These are phyloP conservation scores for Rosa rugosa DNA, from an alignment of 306 rosid species.

Conservation along the genomic window DNA sequence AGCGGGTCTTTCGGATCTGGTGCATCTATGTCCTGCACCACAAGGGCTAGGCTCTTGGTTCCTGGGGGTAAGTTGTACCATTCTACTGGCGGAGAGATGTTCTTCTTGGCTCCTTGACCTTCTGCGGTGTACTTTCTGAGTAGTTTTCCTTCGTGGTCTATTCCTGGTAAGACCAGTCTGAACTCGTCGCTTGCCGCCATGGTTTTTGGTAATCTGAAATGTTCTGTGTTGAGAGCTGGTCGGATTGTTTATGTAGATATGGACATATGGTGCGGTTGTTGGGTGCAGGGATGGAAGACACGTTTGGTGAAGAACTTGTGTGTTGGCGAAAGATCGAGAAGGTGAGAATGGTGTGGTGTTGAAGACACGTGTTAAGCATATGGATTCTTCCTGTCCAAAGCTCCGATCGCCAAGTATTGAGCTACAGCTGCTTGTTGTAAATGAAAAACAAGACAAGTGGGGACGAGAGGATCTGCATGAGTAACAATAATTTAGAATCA, in stretches of 20 bases:
- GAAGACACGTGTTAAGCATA: background rate
- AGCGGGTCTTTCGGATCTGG: conserved; percentile 55
- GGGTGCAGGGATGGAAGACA: background rate
- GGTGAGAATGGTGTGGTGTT: background rate
- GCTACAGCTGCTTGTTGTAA: background rate
- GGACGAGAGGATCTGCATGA: too few species aligned
- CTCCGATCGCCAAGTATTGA: too few species aligned
- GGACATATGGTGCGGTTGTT: background rate
- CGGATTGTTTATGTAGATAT: background rate
- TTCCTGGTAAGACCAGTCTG: conserved; percentile 52
- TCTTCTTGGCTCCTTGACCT: conserved; percentile 77
- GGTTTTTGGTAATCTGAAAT: background rate
- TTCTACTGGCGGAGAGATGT: conserved; percentile 80
- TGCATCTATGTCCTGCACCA: conserved; percentile 80
- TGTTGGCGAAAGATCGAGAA: background rate
- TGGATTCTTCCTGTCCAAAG: background rate
- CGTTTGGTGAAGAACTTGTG: background rate
- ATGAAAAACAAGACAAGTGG: too few species aligned
- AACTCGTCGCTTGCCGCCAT: conserved; percentile 53
- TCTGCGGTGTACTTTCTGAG: conserved; percentile 64
- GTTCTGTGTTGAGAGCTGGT: background rate
- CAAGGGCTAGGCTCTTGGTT: conserved; percentile 59
- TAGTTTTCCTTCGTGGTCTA: conserved; percentile 56
- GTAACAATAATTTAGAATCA: too few species aligned
- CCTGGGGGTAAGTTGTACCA: conserved; percentile 80